Base-by-base conservation (phyloP, 208 protist species). In the Acanthamoeba divionensis region DNA sequence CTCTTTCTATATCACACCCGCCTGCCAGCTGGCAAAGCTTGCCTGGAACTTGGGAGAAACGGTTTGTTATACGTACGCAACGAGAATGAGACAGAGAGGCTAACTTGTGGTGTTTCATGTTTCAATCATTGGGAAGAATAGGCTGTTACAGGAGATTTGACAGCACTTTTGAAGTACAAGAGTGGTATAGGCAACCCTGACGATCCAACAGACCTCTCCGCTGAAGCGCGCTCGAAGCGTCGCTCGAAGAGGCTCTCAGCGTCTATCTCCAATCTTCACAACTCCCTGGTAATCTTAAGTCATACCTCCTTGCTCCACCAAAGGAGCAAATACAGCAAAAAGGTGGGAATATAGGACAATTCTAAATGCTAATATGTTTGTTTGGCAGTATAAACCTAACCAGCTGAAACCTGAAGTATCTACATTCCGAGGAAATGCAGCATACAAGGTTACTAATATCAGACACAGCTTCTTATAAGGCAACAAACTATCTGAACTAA, bases 1-100 rank as follows among this genome's bases (percentile, higher is more conserved):
- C 5, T 87, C 77, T 36, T 87, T 87, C 55, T 87, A 87, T 29
- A 62, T 87, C 31, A 87, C 77, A 36, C 54, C 77, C 26, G 47
- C 54, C 18, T 48, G 24, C 36, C 54, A 87, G 54, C 77, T 87
- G 55, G 52, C 77, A 33, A 87, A 87, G 54, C 77, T 87, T 33
- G 77, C 77, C 52, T 67, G 47, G 55, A 87, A 87, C 36, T 60
- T 87, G 4, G 77, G 77, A 18, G 77, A 62, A 26, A 87, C 77
- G 36, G 71, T 82, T 41, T 41, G 36, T 41, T 6, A 41, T 1
- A 41, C 36, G 1, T 41, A 5, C 36, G 36, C 5, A 41, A 41
- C 2, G 36, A 41, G 36, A 41, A 41, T 41, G 36, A 6, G 36
- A 41, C 36, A 5, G 36, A 41, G 1, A 41, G 36, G 36, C 36